Evolutionary conservation across 352 stramenopile genomes (phyloP).

Genomic region (Globisporangium rhizosaccharum): DNA sequence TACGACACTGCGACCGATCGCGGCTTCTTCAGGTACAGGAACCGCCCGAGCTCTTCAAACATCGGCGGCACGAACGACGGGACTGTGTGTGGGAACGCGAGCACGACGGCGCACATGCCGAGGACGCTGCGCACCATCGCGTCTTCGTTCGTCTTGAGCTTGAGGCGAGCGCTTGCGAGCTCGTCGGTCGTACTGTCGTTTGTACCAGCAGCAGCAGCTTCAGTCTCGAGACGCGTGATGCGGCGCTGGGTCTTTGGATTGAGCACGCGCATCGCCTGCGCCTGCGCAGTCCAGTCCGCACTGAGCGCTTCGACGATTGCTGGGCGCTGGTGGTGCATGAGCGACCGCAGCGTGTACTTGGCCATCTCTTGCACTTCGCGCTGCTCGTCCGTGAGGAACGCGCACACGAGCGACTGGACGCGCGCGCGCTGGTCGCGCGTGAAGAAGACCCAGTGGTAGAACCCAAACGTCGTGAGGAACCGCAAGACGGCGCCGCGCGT

Average conservation of each 20-base stretch:
- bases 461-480: constrained; percentile 67
- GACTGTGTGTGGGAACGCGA: constrained; percentile 76
- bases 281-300: constrained; percentile 27
- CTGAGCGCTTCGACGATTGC: constrained; percentile 32
- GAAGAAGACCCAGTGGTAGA: constrained; percentile 71
- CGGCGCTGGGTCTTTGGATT: constrained; percentile 60
- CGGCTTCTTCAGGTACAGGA: constrained; percentile 55
- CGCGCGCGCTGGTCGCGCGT: constrained; percentile 28
- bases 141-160: constrained; percentile 38
- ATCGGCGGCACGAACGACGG: constrained; percentile 59
- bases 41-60: constrained; percentile 67
- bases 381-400: constrained; percentile 61
- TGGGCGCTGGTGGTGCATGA: constrained; percentile 51
- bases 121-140: constrained; percentile 63
- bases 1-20: constrained; percentile 54
- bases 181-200: constrained; percentile 18
- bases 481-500: constrained; percentile 62
- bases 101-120: constrained; percentile 60
- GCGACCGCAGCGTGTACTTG: constrained; percentile 61
- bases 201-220: constrained; percentile 8
- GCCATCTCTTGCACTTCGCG: constrained; percentile 79
- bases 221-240: constrained; percentile 31
- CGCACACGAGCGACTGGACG: constrained; percentile 45
- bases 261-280: constrained; percentile 37
- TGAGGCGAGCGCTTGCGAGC: constrained; percentile 26